Conservation (phyloP, 1,284 basidiomycete genomes). For the Pholiota adiposa region DNA sequence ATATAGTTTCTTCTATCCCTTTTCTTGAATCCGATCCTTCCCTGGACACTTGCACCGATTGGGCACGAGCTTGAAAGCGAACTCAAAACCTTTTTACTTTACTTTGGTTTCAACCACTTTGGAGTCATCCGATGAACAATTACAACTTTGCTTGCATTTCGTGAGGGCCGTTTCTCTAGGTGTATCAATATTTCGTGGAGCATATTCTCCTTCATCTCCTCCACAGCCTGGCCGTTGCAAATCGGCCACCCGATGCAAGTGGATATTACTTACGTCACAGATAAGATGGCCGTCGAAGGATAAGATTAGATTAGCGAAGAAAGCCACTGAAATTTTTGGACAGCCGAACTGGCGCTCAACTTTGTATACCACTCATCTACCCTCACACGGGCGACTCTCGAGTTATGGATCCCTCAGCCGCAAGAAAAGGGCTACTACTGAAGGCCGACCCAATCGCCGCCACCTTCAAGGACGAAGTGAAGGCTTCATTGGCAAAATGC, state of each 20-base stretch:
- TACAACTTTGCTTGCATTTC: too few species aligned
- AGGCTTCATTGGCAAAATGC: slow-evolving; percentile 44
- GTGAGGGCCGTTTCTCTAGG: too few species aligned
- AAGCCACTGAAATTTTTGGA: slow-evolving; percentile 4
- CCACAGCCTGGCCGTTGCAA: too few species aligned
- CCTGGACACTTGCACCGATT: not conserved
- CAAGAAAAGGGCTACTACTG: slow-evolving; percentile 73
- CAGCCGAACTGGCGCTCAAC: not conserved
- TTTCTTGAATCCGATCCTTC: not conserved
- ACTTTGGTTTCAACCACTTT: too few species aligned
- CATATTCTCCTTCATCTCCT: too few species aligned
- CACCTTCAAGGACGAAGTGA: slow-evolving; percentile 72
- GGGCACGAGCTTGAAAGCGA: not conserved
- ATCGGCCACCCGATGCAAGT: too few species aligned
- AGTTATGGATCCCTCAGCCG: slow-evolving; percentile 18
- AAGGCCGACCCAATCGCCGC: slow-evolving; percentile 76
- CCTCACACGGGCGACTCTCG: not conserved
- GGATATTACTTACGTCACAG: not conserved
- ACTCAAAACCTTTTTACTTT: too few species aligned
- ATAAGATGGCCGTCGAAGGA: not conserved
- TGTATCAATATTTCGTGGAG: too few species aligned
- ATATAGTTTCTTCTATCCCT: not conserved
- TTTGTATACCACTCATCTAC: not conserved
- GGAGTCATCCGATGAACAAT: too few species aligned
- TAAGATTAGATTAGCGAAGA: slow-evolving; percentile 8